phyloP scores from a whole-genome alignment of 768 basidiomycete species.

The Cyclocybe cylindracea region DNA sequence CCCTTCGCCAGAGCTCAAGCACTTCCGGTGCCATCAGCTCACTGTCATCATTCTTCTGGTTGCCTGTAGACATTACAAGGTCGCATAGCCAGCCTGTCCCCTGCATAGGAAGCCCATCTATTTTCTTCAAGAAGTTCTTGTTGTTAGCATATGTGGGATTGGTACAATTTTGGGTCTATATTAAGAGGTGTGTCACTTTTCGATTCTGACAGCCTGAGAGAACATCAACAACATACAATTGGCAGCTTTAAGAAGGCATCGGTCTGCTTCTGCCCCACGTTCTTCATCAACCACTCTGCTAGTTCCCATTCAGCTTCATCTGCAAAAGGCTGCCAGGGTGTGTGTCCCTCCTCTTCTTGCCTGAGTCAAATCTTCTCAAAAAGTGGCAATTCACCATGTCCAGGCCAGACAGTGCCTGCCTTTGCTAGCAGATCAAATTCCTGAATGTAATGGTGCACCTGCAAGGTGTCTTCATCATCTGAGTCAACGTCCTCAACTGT shows the following conservation, averaged over 20 bases:
- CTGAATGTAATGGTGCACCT: too few relatives aligned
- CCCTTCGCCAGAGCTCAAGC: conserved; percentile 22
- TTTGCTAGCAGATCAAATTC: too few relatives aligned
- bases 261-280: conserved; percentile 7
- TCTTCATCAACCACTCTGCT: conserved; percentile 11
- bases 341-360: neutral
- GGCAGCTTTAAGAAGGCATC: conserved; percentile 14
- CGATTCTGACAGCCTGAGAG: neutral
- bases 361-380: neutral
- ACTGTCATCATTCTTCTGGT: conserved; percentile 3
- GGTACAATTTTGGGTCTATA: conserved; percentile 1
- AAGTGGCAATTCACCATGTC: neutral
- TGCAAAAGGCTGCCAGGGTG: conserved; percentile 1
- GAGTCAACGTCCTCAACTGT: too few relatives aligned
- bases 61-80: conserved; percentile 3
- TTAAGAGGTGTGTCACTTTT: neutral
- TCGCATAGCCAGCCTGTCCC: too few relatives aligned
- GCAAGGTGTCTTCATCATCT: too few relatives aligned
- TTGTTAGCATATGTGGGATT: conserved; percentile 13
- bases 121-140: conserved; percentile 6
- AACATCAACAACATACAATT: conserved; percentile 7
- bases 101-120: too few relatives aligned
- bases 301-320: conserved; percentile 11
- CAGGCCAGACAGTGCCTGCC: too few relatives aligned
- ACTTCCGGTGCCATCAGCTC: conserved; percentile 13